Conservation (phyloP, 306 rosid species). For the Citrullus mucosospermus region DNA sequence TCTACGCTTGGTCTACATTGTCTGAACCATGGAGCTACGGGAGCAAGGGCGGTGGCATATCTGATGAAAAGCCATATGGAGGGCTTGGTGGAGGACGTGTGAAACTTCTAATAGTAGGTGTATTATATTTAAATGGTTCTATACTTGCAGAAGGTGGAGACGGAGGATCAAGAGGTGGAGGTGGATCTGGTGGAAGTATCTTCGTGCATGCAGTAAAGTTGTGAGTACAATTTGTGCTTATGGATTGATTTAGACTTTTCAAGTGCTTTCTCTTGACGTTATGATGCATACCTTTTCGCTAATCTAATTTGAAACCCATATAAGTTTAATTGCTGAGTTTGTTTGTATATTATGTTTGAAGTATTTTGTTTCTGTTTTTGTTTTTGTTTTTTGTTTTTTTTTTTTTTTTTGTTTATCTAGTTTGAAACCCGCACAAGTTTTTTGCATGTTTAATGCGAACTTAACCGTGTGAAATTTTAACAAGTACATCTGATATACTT, state of each 20-base stretch:
- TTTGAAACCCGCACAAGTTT: neutral
- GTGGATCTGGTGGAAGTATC: conserved; percentile 99
- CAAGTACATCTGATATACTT: neutral
- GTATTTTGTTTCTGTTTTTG: neutral
- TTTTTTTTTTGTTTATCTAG: neutral
- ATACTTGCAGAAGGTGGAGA: conserved; percentile 78
- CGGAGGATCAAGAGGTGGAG: conserved; percentile 76
- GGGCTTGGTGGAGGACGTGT: conserved; percentile 97
- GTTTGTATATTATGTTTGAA: neutral
- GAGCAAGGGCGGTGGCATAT: conserved; percentile 83
- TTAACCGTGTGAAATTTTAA: neutral
- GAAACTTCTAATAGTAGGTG: conserved; percentile 56
- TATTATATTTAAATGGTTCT: conserved; percentile 63
- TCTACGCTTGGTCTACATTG: conserved; percentile 91
- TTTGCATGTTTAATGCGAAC: neutral
- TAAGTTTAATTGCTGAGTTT: neutral
- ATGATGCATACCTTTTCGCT: neutral
- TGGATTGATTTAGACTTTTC: conserved; percentile 6
- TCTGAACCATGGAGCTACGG: conserved; percentile 85
- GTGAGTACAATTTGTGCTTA: conserved; percentile 46
- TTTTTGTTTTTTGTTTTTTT: neutral
- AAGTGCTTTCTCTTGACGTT: conserved; percentile 9
- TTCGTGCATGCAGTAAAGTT: conserved; percentile 57
- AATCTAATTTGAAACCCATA: neutral
- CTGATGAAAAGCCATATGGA: conserved; percentile 38